Percentiles rank a stretch among this genome's conserved stretches.
Evolutionary conservation across 2,329 filamentous ascomycete genomes (phyloP).

Genomic region (Penicillium olsonii): DNA sequence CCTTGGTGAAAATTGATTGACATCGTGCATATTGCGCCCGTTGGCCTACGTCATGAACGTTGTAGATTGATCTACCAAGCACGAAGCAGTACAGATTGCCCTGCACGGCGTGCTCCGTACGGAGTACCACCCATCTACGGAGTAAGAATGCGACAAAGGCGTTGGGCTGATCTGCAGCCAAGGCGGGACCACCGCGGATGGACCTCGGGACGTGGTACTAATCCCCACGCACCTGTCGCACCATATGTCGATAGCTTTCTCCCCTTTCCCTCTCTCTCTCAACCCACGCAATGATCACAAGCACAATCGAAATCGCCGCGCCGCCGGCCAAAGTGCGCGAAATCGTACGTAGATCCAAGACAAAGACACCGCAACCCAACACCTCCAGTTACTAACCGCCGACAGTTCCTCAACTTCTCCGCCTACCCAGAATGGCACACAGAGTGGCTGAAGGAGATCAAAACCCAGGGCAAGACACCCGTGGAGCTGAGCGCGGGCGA

Average conservation of each 20-base stretch:
- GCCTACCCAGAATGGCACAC: constrained; percentile 29
- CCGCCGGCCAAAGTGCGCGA: constrained; percentile 30
- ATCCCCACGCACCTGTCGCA: background rate
- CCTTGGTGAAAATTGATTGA: background rate
- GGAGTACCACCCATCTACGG: too few relatives aligned
- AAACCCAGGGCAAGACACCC: constrained; percentile 18
- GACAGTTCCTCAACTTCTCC: constrained; percentile 28
- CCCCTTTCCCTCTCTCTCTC: background rate
- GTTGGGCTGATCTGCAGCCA: background rate
- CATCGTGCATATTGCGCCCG: background rate
- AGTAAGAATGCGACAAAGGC: background rate
- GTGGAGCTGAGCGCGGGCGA: constrained; percentile 11
- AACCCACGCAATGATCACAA: constrained; percentile 23
- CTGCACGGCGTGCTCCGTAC: too few relatives aligned
- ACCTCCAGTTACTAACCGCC: background rate
- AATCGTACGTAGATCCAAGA: constrained; percentile 18
- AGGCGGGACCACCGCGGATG: background rate
- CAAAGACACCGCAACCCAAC: too few relatives aligned
- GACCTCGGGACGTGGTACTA: background rate
- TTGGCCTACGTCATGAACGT: background rate
- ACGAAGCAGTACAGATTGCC: too few relatives aligned
- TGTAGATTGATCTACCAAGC: too few relatives aligned
- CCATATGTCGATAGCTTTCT: background rate
- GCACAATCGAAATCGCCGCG: constrained; percentile 26
- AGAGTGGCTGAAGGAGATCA: constrained; percentile 23